Evolutionary conservation across 2,329 filamentous ascomycete species (phyloP), one percentile per base, ranked within the genome.

Genomic region (Passalora sequoiae): DNA sequence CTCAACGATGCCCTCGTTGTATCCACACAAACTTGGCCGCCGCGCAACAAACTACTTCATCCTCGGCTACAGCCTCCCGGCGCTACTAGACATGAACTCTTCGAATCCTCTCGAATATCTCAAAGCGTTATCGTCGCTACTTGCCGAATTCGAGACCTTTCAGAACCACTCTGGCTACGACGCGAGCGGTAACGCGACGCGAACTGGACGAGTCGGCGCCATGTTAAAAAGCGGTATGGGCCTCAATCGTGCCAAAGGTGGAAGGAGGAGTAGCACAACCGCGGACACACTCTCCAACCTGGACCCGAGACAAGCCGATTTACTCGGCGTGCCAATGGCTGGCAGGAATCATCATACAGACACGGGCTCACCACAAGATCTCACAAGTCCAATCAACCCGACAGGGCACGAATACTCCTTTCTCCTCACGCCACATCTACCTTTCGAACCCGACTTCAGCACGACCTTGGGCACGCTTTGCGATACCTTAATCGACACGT

Each of bases 381-480:
- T 49, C 20, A 45, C 46, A 12, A 51, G 51, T 16, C 55, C 58
- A 38, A 35, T 59, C 49, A 85, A 88, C 51, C 73, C 88, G 17
- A 70, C 86, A 30, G 83, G 85, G 0, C 88, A 89, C 27, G 87
- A 94, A 59, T 98, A 96, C 64, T 80, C 81, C 0, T 83, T 91
- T 63, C 74, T 98, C 1, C 75, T 96, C 15, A 97, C 91, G n/a
- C 92, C 92, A 0, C 84, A 82, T 12, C 70, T 98, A 36, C 92
- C 92, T 0, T 98, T 98, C 61, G 89, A 97, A 53, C 92, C 92
- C 0, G 92, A 98, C 66, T 98, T 95, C 60, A 92, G 91, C 65
- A 89, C 94, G 69, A 96, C 89, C 0, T 97, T 97, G 69, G 84
- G 89, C 10, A 96, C 92, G 9, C 74, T 98, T 5, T 97, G 92